phyloP scores from a whole-genome alignment of 345 rosid genomes.

The Chamaenerion angustifolium region DNA sequence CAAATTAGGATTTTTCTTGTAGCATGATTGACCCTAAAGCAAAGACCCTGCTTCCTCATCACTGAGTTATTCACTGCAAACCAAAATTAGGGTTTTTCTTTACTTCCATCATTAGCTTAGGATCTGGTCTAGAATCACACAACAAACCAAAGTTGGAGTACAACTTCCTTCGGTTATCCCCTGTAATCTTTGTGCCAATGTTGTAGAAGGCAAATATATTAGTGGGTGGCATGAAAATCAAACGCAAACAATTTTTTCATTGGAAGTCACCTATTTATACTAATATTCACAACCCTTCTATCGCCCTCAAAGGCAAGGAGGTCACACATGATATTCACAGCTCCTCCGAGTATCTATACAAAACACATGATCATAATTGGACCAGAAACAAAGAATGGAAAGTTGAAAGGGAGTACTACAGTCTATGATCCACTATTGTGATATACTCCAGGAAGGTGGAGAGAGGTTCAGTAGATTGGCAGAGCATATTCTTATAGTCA shows the following conservation, averaged over 20 bases:
- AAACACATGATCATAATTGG: not conserved
- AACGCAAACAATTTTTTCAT: not conserved
- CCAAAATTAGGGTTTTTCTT: too few species aligned
- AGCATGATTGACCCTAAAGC: too few species aligned
- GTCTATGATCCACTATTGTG: conserved; percentile 30
- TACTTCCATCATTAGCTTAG: conserved; percentile 32
- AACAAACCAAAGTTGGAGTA: too few species aligned
- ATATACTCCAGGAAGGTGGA: conserved; percentile 90
- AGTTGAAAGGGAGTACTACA: not conserved
- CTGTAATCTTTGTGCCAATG: not conserved
- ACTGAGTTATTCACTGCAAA: too few species aligned
- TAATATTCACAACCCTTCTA: too few species aligned
- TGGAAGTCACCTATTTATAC: conserved; percentile 59
- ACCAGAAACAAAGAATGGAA: conserved; percentile 1
- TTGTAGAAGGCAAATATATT: not conserved
- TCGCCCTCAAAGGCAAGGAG: conserved; percentile 95
- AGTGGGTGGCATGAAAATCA: not conserved
- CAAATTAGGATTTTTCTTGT: conserved; percentile 32
- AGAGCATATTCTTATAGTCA: too few species aligned
- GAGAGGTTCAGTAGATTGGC: too few species aligned
- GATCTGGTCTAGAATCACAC: too few species aligned
- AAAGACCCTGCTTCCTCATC: conserved; percentile 44
- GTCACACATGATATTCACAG: conserved; percentile 94
- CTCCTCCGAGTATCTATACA: conserved; percentile 93
- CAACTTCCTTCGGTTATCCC: too few species aligned